Conservation (phyloP, 2,329 filamentous ascomycete genomes). For the Claviceps digitariae region DNA sequence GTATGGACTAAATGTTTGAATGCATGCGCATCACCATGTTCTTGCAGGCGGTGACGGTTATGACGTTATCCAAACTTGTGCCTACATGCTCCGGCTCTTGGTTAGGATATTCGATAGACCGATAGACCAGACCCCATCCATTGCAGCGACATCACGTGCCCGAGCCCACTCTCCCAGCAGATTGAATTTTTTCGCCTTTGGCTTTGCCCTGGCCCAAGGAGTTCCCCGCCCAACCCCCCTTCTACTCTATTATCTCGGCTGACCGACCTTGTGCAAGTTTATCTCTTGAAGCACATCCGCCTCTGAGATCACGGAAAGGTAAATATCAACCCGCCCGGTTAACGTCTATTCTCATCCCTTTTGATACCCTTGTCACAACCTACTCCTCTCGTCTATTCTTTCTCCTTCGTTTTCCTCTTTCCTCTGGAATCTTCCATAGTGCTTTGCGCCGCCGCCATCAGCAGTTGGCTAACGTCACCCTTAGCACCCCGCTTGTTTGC, state of each 20-base stretch:
- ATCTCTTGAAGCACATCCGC: constrained; percentile 20
- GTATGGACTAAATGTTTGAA: background rate
- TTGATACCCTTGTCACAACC: background rate
- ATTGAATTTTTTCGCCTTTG: constrained; percentile 32
- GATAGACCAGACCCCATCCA: background rate
- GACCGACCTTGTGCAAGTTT: constrained; percentile 21
- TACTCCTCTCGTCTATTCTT: background rate
- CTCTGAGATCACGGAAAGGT: constrained; percentile 13
- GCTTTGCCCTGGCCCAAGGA: constrained; percentile 21
- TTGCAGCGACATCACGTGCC: constrained; percentile 21
- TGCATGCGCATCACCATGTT: background rate
- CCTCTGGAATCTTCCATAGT: background rate
- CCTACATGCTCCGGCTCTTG: constrained; percentile 1
- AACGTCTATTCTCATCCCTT: constrained; percentile 12
- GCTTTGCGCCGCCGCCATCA: background rate
- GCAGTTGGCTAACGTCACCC: constrained; percentile 20
- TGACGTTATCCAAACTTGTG: constrained; percentile 10
- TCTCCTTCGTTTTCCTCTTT: background rate
- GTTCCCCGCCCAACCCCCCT: constrained; percentile 29
- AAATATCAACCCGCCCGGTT: constrained; percentile 8
- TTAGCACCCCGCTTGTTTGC: constrained; percentile 35
- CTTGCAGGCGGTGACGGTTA: constrained; percentile 10
- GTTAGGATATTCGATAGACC: background rate
- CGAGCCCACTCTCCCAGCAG: constrained; percentile 17
- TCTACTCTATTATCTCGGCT: constrained; percentile 24